phyloP scores from a whole-genome alignment of 192 early-diverging fungal genomes.

The Backusella luteola region DNA sequence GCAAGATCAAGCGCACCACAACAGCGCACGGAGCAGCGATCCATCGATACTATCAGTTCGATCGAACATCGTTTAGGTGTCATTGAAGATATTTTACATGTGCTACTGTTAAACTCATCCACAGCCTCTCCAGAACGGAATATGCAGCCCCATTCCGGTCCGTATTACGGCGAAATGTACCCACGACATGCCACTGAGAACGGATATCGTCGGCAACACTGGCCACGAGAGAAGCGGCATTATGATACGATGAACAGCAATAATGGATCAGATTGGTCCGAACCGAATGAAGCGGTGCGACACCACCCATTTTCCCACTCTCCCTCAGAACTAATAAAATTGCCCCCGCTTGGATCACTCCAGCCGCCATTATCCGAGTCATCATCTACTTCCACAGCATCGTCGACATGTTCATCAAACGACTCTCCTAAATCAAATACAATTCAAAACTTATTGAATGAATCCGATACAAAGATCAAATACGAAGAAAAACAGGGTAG shows the following conservation, averaged over 20 bases:
- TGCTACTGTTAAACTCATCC: slow-evolving; percentile 3
- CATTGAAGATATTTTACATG: slow-evolving; percentile 26
- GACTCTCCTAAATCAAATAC: slow-evolving; percentile 8
- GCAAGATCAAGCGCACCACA: slow-evolving; percentile 6
- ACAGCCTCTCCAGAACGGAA: slow-evolving; percentile 10
- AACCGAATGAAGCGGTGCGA: slow-evolving; percentile 1
- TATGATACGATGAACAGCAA: neutral
- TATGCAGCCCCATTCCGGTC: slow-evolving; percentile 21
- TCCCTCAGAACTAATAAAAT: neutral
- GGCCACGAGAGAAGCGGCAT: slow-evolving; percentile 2
- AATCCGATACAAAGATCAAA: slow-evolving; percentile 5
- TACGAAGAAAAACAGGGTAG: slow-evolving; percentile 3
- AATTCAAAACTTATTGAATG: slow-evolving; percentile 7
- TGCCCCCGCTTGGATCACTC: neutral
- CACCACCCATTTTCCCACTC: neutral
- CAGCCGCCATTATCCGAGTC: slow-evolving; percentile 16
- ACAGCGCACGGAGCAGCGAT: slow-evolving; percentile 9
- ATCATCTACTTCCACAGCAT: slow-evolving; percentile 18
- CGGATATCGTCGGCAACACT: slow-evolving; percentile 4
- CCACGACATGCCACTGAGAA: neutral
- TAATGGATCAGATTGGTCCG: neutral
- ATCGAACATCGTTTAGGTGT: slow-evolving; percentile 15
- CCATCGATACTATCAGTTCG: slow-evolving; percentile 11
- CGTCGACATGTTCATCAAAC: slow-evolving; percentile 13
- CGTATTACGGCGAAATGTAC: slow-evolving; percentile 19